phyloP scores from a whole-genome alignment of 805 yeast genomes.

The Komagataella mondaviorum region DNA sequence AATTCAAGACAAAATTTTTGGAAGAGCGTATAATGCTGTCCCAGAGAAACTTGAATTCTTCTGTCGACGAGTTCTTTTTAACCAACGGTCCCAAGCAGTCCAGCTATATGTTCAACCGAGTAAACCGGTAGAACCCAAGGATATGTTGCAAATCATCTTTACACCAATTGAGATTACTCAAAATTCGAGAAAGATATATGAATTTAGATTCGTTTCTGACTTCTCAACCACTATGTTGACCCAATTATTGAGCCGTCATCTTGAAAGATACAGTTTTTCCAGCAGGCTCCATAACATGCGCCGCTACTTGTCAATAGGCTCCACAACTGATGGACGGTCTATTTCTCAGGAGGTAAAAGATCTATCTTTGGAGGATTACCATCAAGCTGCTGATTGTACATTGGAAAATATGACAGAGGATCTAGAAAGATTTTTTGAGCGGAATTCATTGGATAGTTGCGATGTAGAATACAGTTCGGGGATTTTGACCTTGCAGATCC shows the following conservation, averaged over 20 bases:
- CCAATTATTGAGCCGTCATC: neutral
- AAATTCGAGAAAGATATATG: too few species aligned
- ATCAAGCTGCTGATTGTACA: constrained; percentile 47
- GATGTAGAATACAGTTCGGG: constrained; percentile 26
- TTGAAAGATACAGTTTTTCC: neutral
- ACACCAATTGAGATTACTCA: neutral
- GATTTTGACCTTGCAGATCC: constrained; percentile 61
- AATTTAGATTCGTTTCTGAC: too few species aligned
- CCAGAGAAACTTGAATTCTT: constrained; percentile 1
- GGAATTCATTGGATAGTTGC: constrained; percentile 28
- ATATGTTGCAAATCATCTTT: neutral
- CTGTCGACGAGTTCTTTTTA: constrained; percentile 3
- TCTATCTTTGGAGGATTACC: constrained; percentile 42
- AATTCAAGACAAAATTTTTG: constrained; percentile 17
- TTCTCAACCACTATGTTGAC: neutral
- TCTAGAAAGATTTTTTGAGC: constrained; percentile 59
- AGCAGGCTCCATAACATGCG: neutral
- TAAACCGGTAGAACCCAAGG: neutral
- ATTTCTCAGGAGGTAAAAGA: constrained; percentile 38
- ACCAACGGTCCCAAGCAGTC: neutral
- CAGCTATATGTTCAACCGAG: neutral
- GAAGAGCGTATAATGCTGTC: constrained; percentile 9
- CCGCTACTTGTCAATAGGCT: neutral
- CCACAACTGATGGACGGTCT: constrained; percentile 37
- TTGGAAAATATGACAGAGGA: constrained; percentile 56